These are phyloP conservation scores for Pseudomicrostroma phylloplanum DNA, from an alignment of 1,284 basidiomycete species.

Conservation along the genomic window DNA sequence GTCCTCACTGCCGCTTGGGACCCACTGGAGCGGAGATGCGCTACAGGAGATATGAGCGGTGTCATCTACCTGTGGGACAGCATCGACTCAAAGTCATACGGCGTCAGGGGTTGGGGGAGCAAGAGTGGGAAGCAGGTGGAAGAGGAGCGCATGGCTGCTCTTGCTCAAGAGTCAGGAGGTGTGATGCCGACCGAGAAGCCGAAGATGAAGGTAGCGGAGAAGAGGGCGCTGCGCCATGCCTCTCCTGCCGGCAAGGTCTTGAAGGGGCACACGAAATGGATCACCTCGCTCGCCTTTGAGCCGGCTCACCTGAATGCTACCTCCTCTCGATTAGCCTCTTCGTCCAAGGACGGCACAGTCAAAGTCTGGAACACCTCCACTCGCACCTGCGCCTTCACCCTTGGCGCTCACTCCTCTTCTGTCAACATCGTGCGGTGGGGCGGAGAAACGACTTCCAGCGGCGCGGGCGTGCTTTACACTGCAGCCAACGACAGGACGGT, in stretches of 20 bases:
- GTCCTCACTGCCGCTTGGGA: slow-evolving; percentile 97
- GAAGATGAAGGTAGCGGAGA: slow-evolving; percentile 37
- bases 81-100: slow-evolving; percentile 26
- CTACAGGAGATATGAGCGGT: slow-evolving; percentile 60
- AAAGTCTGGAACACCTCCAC: slow-evolving; percentile 79
- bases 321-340: slow-evolving; percentile 70
- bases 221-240: slow-evolving; percentile 37
- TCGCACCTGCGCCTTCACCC: slow-evolving; percentile 70
- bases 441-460: slow-evolving; percentile 48
- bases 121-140: slow-evolving; percentile 36
- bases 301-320: slow-evolving; percentile 64
- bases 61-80: slow-evolving; percentile 48
- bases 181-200: slow-evolving; percentile 9
- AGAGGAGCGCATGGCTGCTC: slow-evolving; percentile 21
- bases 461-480: slow-evolving; percentile 61
- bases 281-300: slow-evolving; percentile 93
- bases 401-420: slow-evolving; percentile 86
- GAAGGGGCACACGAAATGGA: slow-evolving; percentile 92
- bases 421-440: slow-evolving; percentile 97
- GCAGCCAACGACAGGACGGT: slow-evolving; percentile 90
- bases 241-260: slow-evolving; percentile 37
- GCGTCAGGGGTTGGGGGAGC: slow-evolving; percentile 36
- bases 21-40: slow-evolving; percentile 76
- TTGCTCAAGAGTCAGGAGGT: not conserved
- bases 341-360: slow-evolving; percentile 92